Percentiles rank a stretch among this genome's conserved stretches.
Evolutionary conservation across 2,329 filamentous ascomycete species (phyloP).

Genomic region (Trichoderma lentiforme): DNA sequence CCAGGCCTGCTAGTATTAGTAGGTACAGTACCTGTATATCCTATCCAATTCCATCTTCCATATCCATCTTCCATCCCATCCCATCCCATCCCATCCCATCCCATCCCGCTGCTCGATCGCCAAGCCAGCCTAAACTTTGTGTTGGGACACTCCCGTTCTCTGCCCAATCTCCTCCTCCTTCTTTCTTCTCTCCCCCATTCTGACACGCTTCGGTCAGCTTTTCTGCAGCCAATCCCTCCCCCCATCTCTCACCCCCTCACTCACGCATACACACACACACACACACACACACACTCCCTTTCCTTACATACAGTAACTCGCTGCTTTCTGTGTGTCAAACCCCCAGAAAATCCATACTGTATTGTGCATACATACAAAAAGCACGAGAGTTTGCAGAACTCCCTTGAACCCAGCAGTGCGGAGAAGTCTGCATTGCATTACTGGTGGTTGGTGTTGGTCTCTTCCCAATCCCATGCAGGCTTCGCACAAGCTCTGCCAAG

Average conservation of each 20-base stretch:
- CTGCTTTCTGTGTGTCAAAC: neutral
- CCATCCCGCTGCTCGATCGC: slow-evolving; percentile 5
- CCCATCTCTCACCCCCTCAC: neutral
- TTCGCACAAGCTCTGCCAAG: neutral
- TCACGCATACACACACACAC: neutral
- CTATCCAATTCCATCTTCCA: neutral
- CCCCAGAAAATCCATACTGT: too few relatives aligned
- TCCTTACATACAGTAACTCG: neutral
- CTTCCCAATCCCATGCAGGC: neutral
- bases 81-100: neutral
- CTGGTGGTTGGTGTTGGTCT: neutral
- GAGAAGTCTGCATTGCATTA: neutral
- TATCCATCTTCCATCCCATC: neutral
- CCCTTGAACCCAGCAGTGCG: neutral
- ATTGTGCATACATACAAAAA: neutral
- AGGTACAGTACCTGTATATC: neutral
- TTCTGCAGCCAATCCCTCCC: neutral
- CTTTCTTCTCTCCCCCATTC: neutral
- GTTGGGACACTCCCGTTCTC: neutral
- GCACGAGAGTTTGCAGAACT: neutral
- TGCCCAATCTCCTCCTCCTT: neutral
- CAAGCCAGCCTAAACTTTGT: slow-evolving; percentile 2
- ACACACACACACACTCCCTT: neutral
- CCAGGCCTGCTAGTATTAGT: neutral
- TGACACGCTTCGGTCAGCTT: neutral